Percentiles rank a stretch among this genome's conserved stretches.
These are phyloP conservation scores for Candida vartiovaarae DNA, from an alignment of 805 yeast species.

Conservation along the genomic window DNA sequence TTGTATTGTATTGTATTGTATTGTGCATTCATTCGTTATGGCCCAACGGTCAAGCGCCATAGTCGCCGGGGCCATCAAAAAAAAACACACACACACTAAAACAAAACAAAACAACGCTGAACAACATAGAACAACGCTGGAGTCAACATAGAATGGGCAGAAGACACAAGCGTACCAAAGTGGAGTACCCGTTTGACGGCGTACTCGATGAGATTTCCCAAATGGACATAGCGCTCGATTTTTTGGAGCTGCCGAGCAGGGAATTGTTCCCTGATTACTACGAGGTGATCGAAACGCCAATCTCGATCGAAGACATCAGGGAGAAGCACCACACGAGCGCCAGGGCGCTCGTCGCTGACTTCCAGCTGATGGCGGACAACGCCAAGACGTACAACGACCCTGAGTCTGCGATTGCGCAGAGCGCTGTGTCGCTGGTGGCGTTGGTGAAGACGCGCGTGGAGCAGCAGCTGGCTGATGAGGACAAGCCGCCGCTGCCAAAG, in stretches of 20 bases:
- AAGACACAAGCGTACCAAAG: background rate
- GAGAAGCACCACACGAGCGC: constrained; percentile 32
- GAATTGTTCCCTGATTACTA: constrained; percentile 78
- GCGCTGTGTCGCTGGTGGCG: constrained; percentile 49
- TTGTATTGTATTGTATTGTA: too few relatives aligned
- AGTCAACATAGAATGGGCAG: constrained; percentile 5
- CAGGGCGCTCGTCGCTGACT: constrained; percentile 47
- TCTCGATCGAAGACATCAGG: constrained; percentile 62
- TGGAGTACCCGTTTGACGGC: background rate
- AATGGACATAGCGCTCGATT: constrained; percentile 36
- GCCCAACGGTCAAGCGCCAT: too few relatives aligned
- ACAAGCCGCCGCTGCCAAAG: constrained; percentile 14
- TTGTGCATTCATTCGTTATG: too few relatives aligned
- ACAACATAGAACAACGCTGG: too few relatives aligned
- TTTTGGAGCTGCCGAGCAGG: constrained; percentile 66
- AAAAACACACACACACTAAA: too few relatives aligned
- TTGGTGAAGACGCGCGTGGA: constrained; percentile 51
- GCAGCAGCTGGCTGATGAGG: constrained; percentile 21
- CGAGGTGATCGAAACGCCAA: constrained; percentile 56
- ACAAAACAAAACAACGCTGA: too few relatives aligned
- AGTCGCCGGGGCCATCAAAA: too few relatives aligned
- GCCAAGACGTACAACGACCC: constrained; percentile 69
- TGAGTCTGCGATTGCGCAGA: constrained; percentile 56
- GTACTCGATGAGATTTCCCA: constrained; percentile 19
- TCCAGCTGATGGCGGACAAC: constrained; percentile 60